Percentiles rank a stretch among this genome's conserved stretches.
These are phyloP conservation scores for Wilcoxina mikolae DNA, from an alignment of 495 filamentous ascomycete species.

Conservation along the genomic window DNA sequence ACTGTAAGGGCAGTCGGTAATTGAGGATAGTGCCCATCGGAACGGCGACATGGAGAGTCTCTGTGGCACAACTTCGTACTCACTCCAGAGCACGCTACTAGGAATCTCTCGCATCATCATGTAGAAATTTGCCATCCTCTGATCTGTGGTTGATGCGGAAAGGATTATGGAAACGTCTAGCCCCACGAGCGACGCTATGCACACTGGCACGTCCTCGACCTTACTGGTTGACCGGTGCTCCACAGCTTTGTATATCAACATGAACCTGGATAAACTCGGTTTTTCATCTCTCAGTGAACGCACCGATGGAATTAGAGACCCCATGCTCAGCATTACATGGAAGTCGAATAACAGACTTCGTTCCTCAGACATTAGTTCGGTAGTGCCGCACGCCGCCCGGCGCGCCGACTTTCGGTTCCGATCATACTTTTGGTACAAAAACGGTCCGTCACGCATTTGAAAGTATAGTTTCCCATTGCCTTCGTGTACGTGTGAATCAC, in stretches of 20 bases:
- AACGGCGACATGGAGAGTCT: neutral
- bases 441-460: neutral
- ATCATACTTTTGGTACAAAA: neutral
- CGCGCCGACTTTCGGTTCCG: neutral
- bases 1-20: neutral
- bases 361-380: neutral
- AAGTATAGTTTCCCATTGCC: neutral
- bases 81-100: neutral
- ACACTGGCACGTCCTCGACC: neutral
- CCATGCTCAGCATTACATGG: neutral
- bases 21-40: neutral
- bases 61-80: neutral
- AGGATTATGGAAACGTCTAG: neutral
- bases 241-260: too few relatives aligned
- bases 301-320: neutral
- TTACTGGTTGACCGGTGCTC: neutral
- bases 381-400: neutral
- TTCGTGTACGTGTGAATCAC: neutral
- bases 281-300: neutral
- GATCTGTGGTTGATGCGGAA: neutral
- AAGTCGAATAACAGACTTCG: neutral
- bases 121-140: neutral
- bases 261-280: too few relatives aligned
- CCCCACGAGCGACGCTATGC: neutral
- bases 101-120: neutral